Evolutionary conservation across 2,329 filamentous ascomycete species (phyloP).

Genomic region (Monilinia polystroma): DNA sequence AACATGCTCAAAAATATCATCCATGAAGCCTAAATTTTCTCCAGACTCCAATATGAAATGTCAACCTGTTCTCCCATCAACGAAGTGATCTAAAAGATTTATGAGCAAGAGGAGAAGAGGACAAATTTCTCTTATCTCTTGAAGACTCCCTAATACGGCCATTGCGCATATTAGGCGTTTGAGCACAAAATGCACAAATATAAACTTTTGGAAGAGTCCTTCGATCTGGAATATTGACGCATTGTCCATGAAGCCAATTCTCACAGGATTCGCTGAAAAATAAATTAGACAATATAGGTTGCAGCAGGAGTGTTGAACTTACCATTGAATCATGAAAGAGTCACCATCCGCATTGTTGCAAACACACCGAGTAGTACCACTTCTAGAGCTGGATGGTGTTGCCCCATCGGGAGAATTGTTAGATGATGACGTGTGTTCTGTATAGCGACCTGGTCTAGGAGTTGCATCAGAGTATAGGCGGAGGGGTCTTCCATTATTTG

Average conservation of each 20-base stretch:
- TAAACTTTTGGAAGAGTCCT: constrained; percentile 59
- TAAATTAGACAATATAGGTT: constrained; percentile 28
- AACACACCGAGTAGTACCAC: constrained; percentile 52
- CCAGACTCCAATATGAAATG: neutral
- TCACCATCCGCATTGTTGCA: constrained; percentile 49
- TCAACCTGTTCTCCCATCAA: constrained; percentile 30
- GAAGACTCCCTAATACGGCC: constrained; percentile 47
- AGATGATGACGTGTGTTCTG: constrained; percentile 41
- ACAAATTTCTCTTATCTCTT: constrained; percentile 29
- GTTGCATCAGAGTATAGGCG: constrained; percentile 29
- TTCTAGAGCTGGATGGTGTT: constrained; percentile 45
- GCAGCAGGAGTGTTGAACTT: constrained; percentile 36
- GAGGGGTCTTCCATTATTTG: constrained; percentile 32
- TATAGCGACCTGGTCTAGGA: constrained; percentile 31
- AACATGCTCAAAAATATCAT: neutral
- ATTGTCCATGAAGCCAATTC: constrained; percentile 63
- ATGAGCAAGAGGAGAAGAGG: constrained; percentile 45
- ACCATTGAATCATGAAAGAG: constrained; percentile 65
- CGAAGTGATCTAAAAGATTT: constrained; percentile 48
- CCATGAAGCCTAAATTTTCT: neutral
- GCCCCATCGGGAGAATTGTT: constrained; percentile 51
- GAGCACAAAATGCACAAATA: constrained; percentile 62
- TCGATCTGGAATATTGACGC: constrained; percentile 55
- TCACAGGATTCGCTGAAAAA: constrained; percentile 55
- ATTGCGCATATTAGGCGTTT: constrained; percentile 55